phyloP scores from a whole-genome alignment of 345 rosid species.

The Syzygium oleosum region DNA sequence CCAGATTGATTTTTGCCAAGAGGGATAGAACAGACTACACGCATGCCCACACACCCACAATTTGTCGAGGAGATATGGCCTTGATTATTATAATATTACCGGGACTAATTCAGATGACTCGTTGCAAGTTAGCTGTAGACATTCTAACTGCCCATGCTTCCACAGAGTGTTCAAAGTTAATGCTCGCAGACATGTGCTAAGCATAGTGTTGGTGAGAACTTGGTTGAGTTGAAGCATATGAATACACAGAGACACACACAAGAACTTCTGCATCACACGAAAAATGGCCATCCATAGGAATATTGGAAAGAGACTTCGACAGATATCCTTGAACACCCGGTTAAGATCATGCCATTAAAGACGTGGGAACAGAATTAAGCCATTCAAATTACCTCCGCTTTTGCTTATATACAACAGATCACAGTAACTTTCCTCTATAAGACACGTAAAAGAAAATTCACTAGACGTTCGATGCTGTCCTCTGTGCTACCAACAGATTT shows the following conservation, averaged over 20 bases:
- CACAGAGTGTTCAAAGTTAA: neutral
- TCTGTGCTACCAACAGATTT: neutral
- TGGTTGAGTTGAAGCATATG: neutral
- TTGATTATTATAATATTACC: neutral
- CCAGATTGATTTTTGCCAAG: neutral
- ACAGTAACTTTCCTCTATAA: neutral
- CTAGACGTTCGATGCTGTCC: neutral
- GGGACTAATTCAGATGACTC: neutral
- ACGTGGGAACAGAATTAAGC: too few relatives aligned
- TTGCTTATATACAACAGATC: neutral
- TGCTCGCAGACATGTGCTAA: neutral
- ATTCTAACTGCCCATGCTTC: neutral
- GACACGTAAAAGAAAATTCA: neutral
- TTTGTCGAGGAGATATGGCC: neutral
- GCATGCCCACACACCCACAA: neutral
- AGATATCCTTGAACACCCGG: neutral
- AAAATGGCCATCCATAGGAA: neutral
- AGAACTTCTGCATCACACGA: neutral
- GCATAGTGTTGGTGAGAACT: neutral
- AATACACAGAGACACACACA: neutral
- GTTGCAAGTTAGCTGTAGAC: neutral
- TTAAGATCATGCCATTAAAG: neutral
- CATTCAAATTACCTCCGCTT: neutral
- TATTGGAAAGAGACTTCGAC: neutral
- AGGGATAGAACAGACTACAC: neutral